Evolutionary conservation across 305 asterid genomes (phyloP).

Genomic region (Fraxinus angustifolia): DNA sequence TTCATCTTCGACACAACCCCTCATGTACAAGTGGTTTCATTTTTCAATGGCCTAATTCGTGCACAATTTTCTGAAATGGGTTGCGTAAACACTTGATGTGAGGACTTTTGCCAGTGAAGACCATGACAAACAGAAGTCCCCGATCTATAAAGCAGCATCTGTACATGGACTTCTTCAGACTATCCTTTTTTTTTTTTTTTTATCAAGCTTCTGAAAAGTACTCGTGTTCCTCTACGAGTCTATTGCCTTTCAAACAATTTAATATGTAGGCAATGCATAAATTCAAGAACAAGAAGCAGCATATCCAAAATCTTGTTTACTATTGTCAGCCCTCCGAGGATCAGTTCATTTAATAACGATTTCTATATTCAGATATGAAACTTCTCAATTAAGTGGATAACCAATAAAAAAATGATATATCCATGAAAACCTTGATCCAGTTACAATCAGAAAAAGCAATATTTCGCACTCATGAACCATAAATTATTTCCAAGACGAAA

Average conservation of each 20-base stretch:
- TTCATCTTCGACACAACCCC: background rate
- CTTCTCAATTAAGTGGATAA: background rate
- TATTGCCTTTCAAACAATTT: background rate
- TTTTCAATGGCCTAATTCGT: background rate
- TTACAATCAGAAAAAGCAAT: background rate
- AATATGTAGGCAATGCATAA: background rate
- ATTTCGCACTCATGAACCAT: background rate
- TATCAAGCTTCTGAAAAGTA: background rate
- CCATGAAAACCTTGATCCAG: background rate
- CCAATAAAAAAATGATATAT: background rate
- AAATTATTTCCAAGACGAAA: background rate
- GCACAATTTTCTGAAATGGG: background rate
- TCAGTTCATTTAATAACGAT: background rate
- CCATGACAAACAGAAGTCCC: background rate
- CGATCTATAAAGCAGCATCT: background rate
- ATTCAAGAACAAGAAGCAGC: background rate
- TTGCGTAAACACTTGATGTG: background rate
- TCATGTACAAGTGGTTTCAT: background rate
- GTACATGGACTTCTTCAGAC: background rate
- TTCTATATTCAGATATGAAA: background rate
- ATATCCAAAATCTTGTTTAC: background rate
- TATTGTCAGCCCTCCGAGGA: background rate
- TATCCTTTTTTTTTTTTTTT: background rate
- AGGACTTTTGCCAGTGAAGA: background rate
- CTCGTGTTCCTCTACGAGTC: background rate